Evolutionary conservation across 768 basidiomycete genomes (phyloP).

Genomic region (Holtermanniella nyarrowii): DNA sequence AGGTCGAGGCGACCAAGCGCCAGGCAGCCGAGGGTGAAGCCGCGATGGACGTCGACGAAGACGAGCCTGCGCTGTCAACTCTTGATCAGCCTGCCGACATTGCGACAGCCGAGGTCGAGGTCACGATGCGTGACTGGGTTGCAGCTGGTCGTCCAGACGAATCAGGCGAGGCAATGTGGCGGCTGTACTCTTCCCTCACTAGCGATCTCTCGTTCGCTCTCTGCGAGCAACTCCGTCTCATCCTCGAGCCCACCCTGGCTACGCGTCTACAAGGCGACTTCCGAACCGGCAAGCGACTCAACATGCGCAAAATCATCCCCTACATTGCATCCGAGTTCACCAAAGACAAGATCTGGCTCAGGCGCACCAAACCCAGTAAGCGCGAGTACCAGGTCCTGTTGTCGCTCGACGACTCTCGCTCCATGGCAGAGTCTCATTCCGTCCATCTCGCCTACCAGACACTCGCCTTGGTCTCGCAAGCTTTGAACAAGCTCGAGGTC

Average conservation of each 20-base stretch:
- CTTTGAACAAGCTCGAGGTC: conserved; percentile 80
- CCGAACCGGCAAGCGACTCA: conserved; percentile 89
- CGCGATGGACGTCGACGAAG: conserved; percentile 47
- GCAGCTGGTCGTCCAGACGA: conserved; percentile 50
- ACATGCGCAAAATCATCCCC: conserved; percentile 97
- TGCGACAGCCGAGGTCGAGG: conserved; percentile 41
- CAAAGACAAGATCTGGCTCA: conserved; percentile 98
- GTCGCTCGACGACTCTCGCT: conserved; percentile 89
- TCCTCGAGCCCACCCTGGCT: conserved; percentile 87
- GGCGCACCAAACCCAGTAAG: conserved; percentile 82
- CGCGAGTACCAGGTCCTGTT: conserved; percentile 93
- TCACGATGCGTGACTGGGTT: conserved; percentile 55
- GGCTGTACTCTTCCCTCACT: conserved; percentile 78
- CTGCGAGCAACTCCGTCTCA: conserved; percentile 92
- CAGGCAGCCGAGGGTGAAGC: conserved; percentile 9
- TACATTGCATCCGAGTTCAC: conserved; percentile 98
- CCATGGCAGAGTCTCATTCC: conserved; percentile 87
- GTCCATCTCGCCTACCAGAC: conserved; percentile 91
- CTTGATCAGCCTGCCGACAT: conserved; percentile 12
- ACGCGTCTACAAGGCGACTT: conserved; percentile 94
- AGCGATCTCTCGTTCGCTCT: conserved; percentile 81
- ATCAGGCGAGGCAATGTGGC: conserved; percentile 72
- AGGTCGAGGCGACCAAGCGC: conserved; percentile 18
- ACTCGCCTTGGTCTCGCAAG: conserved; percentile 79
- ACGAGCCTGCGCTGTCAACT: conserved; percentile 42